These are phyloP conservation scores for Geranomyces variabilis DNA, from an alignment of 192 early-diverging fungal species.

Conservation along the genomic window DNA sequence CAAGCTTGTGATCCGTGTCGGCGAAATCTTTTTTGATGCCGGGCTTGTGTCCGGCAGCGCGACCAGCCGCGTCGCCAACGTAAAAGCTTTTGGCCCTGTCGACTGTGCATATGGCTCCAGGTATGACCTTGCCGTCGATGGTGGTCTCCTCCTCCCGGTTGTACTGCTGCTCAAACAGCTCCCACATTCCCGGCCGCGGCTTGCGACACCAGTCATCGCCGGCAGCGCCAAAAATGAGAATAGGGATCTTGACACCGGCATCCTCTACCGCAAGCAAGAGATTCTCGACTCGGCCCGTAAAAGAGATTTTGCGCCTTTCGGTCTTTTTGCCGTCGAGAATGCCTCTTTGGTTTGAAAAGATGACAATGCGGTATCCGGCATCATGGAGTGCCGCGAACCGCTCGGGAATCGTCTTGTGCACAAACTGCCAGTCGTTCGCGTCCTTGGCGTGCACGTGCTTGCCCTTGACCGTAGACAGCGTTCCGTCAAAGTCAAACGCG, in stretches of 20 bases:
- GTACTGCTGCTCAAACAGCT: conserved; percentile 44
- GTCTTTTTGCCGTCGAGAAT: conserved; percentile 38
- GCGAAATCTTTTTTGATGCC: conserved; percentile 72
- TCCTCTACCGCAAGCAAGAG: conserved; percentile 47
- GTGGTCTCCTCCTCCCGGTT: conserved; percentile 13
- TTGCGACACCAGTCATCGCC: conserved; percentile 74
- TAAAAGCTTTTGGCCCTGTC: conserved; percentile 72
- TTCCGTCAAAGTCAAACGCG: conserved; percentile 78
- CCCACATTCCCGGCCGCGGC: conserved; percentile 74
- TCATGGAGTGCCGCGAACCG: conserved; percentile 62
- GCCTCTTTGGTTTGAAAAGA: conserved; percentile 78
- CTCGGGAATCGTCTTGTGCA: conserved; percentile 57
- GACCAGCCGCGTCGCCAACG: conserved; percentile 94
- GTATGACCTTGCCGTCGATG: conserved; percentile 27
- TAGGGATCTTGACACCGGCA: conserved; percentile 43
- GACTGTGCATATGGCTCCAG: conserved; percentile 13
- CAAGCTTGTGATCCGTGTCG: conserved; percentile 87
- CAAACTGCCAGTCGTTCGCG: conserved; percentile 81
- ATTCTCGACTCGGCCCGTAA: conserved; percentile 44
- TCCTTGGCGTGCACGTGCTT: conserved; percentile 64
- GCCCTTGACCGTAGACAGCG: conserved; percentile 72
- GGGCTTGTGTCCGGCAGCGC: conserved; percentile 58
- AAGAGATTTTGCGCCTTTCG: conserved; percentile 20
- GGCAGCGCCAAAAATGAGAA: conserved; percentile 73
- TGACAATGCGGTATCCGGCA: conserved; percentile 63